Evolutionary conservation across 192 early-diverging fungal genomes (phyloP), one percentile per base, ranked within the genome.

Genomic region (Chytriomyces sp.): DNA sequence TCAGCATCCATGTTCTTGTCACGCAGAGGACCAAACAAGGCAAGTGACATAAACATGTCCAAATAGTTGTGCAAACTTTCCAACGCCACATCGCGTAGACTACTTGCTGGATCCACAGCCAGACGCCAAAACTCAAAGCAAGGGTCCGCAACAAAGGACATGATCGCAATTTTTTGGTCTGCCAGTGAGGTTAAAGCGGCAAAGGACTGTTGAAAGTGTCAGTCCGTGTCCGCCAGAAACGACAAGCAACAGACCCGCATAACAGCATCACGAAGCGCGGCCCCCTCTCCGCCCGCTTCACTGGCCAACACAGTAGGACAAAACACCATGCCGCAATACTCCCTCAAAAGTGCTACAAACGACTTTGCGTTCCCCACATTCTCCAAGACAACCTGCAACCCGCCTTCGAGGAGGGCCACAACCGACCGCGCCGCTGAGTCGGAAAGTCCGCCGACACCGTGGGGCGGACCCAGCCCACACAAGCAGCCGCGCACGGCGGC

Each of bases 11-110:
- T 72, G 54, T 70, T 54, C 12, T 34, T 52, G 28, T 86, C 84
- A 49, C 84, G 53, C 17, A 76, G n/a, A 19, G 85, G 85, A 0
- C 85, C 85, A 70, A 78, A 87, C 3, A 78, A 36, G 4, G 84
- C 53, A 2, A 87, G 38, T 8, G 54, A 49, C 1, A 74, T 52
- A 0, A 86, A 73, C 49, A 80, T 66, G 7, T 52, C 32, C 17
- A 37, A 40, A 39, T 80, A 83, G 2, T n/a, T 34, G 32, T 34
- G 7, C 38, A 66, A 25, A 31, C 64, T 66, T n/a, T 14, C 8
- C 8, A 66, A 25, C 8, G 64, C 64, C 14, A 19, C 37, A 19
- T 34, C 36, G 44, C 37, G 17, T 0, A 12, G 19, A 10, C 44
- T 8, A 8, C 33, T 49, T 14, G 44, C 22, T 38, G 8, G 8